Evolutionary conservation across 306 rosid species (phyloP).

Genomic region (Abrus pulchellus): DNA sequence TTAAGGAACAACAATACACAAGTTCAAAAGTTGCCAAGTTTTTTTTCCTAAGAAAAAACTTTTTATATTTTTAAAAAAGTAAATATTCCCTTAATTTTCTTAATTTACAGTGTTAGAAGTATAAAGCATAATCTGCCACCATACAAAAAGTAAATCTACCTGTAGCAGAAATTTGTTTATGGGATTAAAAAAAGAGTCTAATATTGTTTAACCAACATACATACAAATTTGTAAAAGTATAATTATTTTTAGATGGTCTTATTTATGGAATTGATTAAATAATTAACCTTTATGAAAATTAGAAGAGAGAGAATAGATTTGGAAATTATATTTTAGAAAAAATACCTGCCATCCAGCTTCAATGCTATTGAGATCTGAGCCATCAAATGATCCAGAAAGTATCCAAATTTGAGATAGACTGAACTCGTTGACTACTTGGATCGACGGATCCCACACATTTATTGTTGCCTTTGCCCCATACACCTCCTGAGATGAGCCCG

Average conservation of each 20-base stretch:
- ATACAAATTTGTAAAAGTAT: not conserved
- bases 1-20: no score
- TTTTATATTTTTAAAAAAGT: no score
- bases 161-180: no score
- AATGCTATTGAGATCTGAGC: conserved; percentile 96
- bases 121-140: no score
- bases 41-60: no score
- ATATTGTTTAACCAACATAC: not conserved
- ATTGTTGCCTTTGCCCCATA: conserved; percentile 94
- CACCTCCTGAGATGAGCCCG: conserved; percentile 67
- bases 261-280: not conserved
- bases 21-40: no score
- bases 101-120: no score
- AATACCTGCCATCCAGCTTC: conserved; percentile 99
- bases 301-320: not conserved
- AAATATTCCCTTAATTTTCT: no score
- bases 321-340: not conserved
- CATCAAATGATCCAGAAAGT: conserved; percentile 94
- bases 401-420: conserved; percentile 97
- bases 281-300: not conserved
- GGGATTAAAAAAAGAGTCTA: no score
- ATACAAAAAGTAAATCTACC: no score
- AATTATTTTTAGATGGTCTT: not conserved
- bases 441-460: conserved; percentile 92
- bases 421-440: conserved; percentile 82